Evolutionary conservation across 768 basidiomycete genomes (phyloP).

Genomic region (Crassisporium funariophilum): DNA sequence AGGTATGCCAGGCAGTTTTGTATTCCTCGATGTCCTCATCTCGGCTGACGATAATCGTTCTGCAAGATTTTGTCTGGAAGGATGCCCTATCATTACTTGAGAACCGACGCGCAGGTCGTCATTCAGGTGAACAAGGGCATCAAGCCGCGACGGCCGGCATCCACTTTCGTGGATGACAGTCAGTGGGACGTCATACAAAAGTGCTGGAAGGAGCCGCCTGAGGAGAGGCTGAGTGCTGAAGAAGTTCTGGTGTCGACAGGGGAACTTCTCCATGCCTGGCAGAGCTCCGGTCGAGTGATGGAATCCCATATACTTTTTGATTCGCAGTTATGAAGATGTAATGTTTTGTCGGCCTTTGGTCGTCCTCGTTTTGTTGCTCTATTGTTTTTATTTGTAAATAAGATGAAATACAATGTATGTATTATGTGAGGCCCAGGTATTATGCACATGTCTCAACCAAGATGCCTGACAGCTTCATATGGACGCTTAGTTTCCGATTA

Average conservation of each 20-base stretch:
- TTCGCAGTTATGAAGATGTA: too few species aligned
- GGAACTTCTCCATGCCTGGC: too few species aligned
- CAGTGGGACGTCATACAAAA: conserved; percentile 45
- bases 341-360: too few species aligned
- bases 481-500: neutral
- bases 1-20: conserved; percentile 33
- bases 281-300: too few species aligned
- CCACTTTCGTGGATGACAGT: conserved; percentile 37
- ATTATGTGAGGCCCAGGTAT: too few species aligned
- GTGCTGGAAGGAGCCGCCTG: conserved; percentile 39
- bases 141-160: conserved; percentile 40
- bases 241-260: conserved; percentile 20
- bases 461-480: neutral
- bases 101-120: conserved; percentile 40
- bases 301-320: too few species aligned
- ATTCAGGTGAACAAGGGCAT: conserved; percentile 42
- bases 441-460: too few species aligned
- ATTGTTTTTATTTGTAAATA: too few species aligned
- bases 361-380: too few species aligned
- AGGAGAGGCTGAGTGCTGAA: conserved; percentile 31
- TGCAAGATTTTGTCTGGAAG: conserved; percentile 40
- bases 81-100: conserved; percentile 43
- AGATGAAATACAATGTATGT: too few species aligned
- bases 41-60: neutral
- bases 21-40: neutral